Evolutionary conservation across 495 filamentous ascomycete genomes (phyloP).

Genomic region (Hamigera avellanea): DNA sequence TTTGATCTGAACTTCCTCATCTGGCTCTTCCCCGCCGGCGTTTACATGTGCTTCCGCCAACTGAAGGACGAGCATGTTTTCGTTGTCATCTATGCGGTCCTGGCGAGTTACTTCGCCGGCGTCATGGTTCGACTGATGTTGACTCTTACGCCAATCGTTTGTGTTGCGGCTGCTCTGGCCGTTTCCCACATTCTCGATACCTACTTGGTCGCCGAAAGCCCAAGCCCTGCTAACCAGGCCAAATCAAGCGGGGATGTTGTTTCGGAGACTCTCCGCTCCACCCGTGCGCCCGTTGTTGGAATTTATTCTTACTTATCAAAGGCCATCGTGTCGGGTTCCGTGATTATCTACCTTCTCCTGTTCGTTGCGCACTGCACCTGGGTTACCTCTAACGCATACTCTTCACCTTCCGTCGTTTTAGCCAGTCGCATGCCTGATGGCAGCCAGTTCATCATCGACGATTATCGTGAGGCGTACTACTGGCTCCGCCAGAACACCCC

Average conservation of each 20-base stretch:
- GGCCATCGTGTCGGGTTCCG: conserved; percentile 51
- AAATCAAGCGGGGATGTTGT: conserved; percentile 36
- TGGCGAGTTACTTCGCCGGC: conserved; percentile 95
- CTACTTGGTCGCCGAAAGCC: conserved; percentile 54
- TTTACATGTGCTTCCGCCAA: conserved; percentile 94
- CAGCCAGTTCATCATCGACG: conserved; percentile 96
- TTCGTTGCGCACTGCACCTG: conserved; percentile 98
- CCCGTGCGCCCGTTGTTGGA: conserved; percentile 63
- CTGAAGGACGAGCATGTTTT: conserved; percentile 97
- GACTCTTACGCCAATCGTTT: conserved; percentile 92
- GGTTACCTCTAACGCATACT: conserved; percentile 98
- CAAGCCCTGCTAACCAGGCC: conserved; percentile 33
- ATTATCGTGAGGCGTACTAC: conserved; percentile 99
- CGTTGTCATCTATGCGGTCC: conserved; percentile 89
- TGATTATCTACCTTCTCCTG: conserved; percentile 72
- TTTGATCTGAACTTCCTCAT: conserved; percentile 98
- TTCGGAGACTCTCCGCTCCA: conserved; percentile 53
- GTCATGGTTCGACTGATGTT: conserved; percentile 99
- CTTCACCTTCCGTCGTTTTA: conserved; percentile 92
- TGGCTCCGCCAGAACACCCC: conserved; percentile 97
- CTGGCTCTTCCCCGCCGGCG: conserved; percentile 97
- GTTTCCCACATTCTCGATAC: conserved; percentile 82
- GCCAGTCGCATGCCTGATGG: conserved; percentile 89
- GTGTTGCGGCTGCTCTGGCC: conserved; percentile 85
- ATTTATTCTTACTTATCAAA: conserved; percentile 78